Evolutionary conservation across 768 basidiomycete species (phyloP).

Genomic region (Suillus decipiens): DNA sequence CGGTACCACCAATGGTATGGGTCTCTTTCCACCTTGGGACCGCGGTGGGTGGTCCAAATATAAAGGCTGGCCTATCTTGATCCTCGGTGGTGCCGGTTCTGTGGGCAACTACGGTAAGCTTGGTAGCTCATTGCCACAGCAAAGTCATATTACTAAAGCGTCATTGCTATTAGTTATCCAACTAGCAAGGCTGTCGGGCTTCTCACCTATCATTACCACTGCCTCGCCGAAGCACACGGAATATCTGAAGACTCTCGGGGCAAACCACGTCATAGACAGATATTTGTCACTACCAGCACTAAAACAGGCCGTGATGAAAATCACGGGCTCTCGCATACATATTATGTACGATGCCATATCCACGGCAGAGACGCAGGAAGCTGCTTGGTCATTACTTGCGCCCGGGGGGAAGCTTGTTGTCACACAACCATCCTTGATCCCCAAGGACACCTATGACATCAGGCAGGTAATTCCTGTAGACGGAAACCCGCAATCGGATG

Average conservation of each 20-base stretch:
- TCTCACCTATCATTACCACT: constrained; percentile 36
- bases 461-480: constrained; percentile 34
- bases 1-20: constrained; percentile 40
- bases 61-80: constrained; percentile 44
- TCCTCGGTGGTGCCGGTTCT: constrained; percentile 50
- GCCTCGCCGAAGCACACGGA: constrained; percentile 38
- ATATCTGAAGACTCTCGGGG: constrained; percentile 35
- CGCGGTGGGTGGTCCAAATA: constrained; percentile 41
- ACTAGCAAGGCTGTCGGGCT: constrained; percentile 42
- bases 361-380: constrained; percentile 39
- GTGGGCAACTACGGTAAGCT: constrained; percentile 51
- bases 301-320: constrained; percentile 37
- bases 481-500: constrained; percentile 34
- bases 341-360: constrained; percentile 43
- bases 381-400: constrained; percentile 37
- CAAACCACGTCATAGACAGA: constrained; percentile 38
- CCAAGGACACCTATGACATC: constrained; percentile 26
- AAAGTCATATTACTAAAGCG: constrained; percentile 18
- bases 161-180: constrained; percentile 34
- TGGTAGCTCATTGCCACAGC: constrained; percentile 10
- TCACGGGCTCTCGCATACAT: constrained; percentile 36
- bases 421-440: constrained; percentile 35
- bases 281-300: constrained; percentile 30
- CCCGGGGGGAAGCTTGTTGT: constrained; percentile 39
- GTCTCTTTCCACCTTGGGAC: constrained; percentile 42